Evolutionary conservation across 306 rosid species (phyloP), one percentile per base, ranked within the genome.

Genomic region (Sicyos edulis): DNA sequence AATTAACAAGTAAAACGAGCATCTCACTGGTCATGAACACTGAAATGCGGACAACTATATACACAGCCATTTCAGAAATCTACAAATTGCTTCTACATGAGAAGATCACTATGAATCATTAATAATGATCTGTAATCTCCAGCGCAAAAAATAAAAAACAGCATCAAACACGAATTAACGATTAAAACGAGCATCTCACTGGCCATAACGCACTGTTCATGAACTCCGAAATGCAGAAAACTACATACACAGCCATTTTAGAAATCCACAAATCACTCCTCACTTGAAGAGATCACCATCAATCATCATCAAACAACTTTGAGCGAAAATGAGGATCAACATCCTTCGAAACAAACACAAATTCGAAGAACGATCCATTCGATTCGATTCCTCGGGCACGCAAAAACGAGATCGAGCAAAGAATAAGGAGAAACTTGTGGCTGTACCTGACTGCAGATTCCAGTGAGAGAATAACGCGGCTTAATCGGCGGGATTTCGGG

Each of bases 371-470:
- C 40, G 72, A 67, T 67, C 72, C 40, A 47, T 67, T 21, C 12
- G 32, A 45, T 67, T 67, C 72, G 20, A 47, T 47, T 13, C 40
- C 54, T 45, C 20, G 40, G 19, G 55, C 14, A 47, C 40, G 10
- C 6, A 67, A 67, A 67, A 67, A 45, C 3, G 72, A 67, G 55
- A 67, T 67, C 72, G 72, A 45, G 20, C 40, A 8, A 34, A 61
- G 67, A 66, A 32, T n/a, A n/a, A n/a, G 29, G 50, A 62, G 56
- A 47, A 47, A 47, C 49, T 22, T 13, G 55, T 44, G 55, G 55
- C 40, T 47, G 72, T 67, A 67, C 72, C 72, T 67, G 72, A 47
- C 20, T 13, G 56, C 13, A 67, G 72, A 67, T 47, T 67, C 40
- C 14, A 59, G 53, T 40, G 16, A 64, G 70, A 63, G 24, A 65